phyloP scores from a whole-genome alignment of 1,139 yeast genomes.

The Yarrowia galli region DNA sequence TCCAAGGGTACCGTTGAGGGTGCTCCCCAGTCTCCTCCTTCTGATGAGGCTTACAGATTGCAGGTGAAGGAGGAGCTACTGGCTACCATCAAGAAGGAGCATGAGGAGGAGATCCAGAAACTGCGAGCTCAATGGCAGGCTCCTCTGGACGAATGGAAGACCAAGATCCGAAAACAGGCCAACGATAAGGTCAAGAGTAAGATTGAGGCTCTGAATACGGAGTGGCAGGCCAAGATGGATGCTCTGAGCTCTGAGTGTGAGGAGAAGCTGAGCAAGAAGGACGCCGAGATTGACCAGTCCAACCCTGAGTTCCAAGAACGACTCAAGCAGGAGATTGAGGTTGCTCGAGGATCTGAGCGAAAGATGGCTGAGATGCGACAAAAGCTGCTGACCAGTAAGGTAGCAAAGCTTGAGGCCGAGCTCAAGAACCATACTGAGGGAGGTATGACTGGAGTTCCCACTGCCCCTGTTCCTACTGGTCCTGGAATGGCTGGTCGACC shows the following conservation, averaged over 20 bases:
- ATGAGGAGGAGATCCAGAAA: slow-evolving; percentile 20
- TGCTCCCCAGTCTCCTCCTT: slow-evolving; percentile 35
- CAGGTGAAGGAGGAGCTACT: slow-evolving; percentile 28
- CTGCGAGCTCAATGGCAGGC: slow-evolving; percentile 15
- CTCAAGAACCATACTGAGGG: slow-evolving; percentile 44
- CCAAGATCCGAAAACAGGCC: slow-evolving; percentile 26
- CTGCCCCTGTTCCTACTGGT: background rate
- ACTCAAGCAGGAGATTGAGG: slow-evolving; percentile 40
- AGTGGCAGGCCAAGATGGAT: slow-evolving; percentile 32
- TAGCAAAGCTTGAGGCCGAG: slow-evolving; percentile 50
- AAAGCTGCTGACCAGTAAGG: slow-evolving; percentile 50
- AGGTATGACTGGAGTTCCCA: background rate
- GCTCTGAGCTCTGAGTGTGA: slow-evolving; percentile 36
- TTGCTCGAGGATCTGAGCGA: slow-evolving; percentile 43
- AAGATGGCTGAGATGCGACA: slow-evolving; percentile 50
- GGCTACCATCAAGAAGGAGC: slow-evolving; percentile 25
- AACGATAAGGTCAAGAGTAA: slow-evolving; percentile 33
- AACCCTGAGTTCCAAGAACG: slow-evolving; percentile 31
- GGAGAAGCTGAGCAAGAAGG: slow-evolving; percentile 36
- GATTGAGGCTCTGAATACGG: slow-evolving; percentile 8
- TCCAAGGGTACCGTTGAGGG: slow-evolving; percentile 17
- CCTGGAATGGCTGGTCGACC: background rate
- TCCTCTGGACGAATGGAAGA: slow-evolving; percentile 15
- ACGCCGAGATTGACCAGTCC: slow-evolving; percentile 16
- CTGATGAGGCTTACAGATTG: slow-evolving; percentile 22